A percentile compares a stretch with the other conserved stretches of the same genome.
These are phyloP conservation scores for Talaromyces funiculosus DNA, from an alignment of 2,329 filamentous ascomycete species.

Conservation along the genomic window DNA sequence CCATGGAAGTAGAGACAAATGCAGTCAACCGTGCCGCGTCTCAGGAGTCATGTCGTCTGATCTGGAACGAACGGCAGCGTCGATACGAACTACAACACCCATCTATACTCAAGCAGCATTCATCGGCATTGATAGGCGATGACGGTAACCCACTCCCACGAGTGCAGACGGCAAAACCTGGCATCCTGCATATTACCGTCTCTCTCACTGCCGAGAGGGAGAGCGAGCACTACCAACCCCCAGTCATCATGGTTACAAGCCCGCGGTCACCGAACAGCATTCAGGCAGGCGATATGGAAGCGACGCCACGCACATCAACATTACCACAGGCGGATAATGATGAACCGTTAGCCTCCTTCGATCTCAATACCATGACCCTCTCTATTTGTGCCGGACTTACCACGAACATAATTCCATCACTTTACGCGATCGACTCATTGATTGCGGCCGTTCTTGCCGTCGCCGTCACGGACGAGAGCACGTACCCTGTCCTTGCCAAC, in stretches of 20 bases:
- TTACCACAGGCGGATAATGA: slow-evolving; percentile 35
- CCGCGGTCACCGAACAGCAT: slow-evolving; percentile 32
- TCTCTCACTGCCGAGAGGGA: slow-evolving; percentile 27
- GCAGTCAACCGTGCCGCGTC: slow-evolving; percentile 41
- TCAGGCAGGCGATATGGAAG: slow-evolving; percentile 28
- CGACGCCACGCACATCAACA: slow-evolving; percentile 34
- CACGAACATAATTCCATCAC: slow-evolving; percentile 37
- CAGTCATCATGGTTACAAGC: slow-evolving; percentile 35
- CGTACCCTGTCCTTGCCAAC: slow-evolving; percentile 33
- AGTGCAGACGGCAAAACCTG: slow-evolving; percentile 25
- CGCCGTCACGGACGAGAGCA: slow-evolving; percentile 39
- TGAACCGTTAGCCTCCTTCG: slow-evolving; percentile 38
- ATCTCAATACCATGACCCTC: slow-evolving; percentile 37
- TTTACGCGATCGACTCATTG: slow-evolving; percentile 46
- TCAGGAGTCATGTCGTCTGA: slow-evolving; percentile 43
- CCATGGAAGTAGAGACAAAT: slow-evolving; percentile 38
- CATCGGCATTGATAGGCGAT: slow-evolving; percentile 29
- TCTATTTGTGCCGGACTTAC: slow-evolving; percentile 38
- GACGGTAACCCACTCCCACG: slow-evolving; percentile 31
- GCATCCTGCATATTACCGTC: slow-evolving; percentile 39
- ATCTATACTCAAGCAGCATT: slow-evolving; percentile 29
- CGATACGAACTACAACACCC: slow-evolving; percentile 45
- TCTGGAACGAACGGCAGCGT: slow-evolving; percentile 37
- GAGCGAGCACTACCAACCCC: slow-evolving; percentile 16
- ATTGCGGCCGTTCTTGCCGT: slow-evolving; percentile 42